phyloP scores from a whole-genome alignment of 2,329 filamentous ascomycete species.

The Penicillium sp. region DNA sequence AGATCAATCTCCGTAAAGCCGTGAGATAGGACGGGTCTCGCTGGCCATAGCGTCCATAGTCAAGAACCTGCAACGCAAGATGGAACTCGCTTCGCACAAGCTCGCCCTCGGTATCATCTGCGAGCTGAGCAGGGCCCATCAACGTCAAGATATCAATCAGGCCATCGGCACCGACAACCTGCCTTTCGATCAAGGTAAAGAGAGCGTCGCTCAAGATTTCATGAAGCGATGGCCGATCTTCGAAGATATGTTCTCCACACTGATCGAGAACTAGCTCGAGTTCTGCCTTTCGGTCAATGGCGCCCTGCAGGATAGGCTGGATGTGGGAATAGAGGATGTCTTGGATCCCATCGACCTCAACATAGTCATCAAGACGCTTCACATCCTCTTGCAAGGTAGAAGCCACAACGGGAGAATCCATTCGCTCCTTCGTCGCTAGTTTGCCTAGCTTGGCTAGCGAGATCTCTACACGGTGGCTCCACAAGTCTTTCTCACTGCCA shows the following conservation, averaged over 20 bases:
- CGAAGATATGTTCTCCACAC: constrained; percentile 47
- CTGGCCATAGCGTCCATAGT: constrained; percentile 48
- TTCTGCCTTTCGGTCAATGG: constrained; percentile 71
- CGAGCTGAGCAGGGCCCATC: constrained; percentile 49
- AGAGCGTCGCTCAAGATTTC: constrained; percentile 64
- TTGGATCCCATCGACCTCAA: constrained; percentile 68
- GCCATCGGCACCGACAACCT: constrained; percentile 52
- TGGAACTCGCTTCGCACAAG: constrained; percentile 59
- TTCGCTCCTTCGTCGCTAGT: constrained; percentile 52
- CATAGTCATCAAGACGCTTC: constrained; percentile 52
- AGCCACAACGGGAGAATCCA: constrained; percentile 13
- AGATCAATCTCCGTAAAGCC: constrained; percentile 48
- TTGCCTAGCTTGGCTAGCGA: constrained; percentile 76
- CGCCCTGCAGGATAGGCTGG: constrained; percentile 56
- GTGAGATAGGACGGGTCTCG: constrained; percentile 34
- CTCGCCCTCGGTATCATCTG: constrained; percentile 41
- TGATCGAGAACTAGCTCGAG: constrained; percentile 65
- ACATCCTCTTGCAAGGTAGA: constrained; percentile 39
- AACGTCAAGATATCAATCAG: constrained; percentile 63
- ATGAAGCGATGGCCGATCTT: constrained; percentile 57
- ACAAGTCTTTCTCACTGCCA: constrained; percentile 66
- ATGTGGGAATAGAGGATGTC: constrained; percentile 66
- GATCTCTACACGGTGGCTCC: constrained; percentile 88
- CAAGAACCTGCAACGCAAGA: constrained; percentile 55
- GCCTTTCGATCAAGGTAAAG: constrained; percentile 59